Conservation (phyloP, 805 yeast genomes). For the Pichia sporocuriosa region DNA sequence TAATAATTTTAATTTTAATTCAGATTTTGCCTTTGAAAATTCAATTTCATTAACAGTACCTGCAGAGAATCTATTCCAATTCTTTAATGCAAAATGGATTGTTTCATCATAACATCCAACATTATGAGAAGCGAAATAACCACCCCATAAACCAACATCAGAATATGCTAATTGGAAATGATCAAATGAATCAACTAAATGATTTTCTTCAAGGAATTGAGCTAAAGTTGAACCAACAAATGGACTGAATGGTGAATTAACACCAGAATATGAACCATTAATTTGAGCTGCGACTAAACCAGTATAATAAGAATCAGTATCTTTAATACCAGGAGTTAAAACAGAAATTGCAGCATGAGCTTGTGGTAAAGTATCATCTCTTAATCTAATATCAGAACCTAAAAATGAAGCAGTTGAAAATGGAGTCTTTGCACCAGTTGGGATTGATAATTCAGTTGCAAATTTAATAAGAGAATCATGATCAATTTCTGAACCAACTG, state of each 20-base stretch:
- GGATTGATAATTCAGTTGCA: constrained; percentile 45
- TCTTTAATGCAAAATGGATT: constrained; percentile 73
- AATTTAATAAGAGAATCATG: constrained; percentile 67
- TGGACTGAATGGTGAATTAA: constrained; percentile 48
- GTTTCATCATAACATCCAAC: constrained; percentile 62
- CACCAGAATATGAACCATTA: constrained; percentile 48
- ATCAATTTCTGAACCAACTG: constrained; percentile 53
- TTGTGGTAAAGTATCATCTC: constrained; percentile 81
- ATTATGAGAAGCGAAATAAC: constrained; percentile 58
- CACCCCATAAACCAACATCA: constrained; percentile 82
- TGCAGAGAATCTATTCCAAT: constrained; percentile 80
- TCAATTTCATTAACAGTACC: constrained; percentile 67
- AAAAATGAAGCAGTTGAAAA: constrained; percentile 56
- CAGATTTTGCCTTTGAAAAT: constrained; percentile 69
- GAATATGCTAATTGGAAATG: constrained; percentile 71
- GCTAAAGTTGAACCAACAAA: constrained; percentile 65
- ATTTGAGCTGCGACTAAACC: constrained; percentile 68
- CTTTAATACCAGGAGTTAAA: constrained; percentile 52
- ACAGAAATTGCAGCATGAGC: constrained; percentile 76
- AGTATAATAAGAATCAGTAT: constrained; percentile 59
- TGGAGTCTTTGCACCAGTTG: constrained; percentile 45
- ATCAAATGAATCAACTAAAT: constrained; percentile 61
- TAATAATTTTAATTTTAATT: constrained; percentile 59
- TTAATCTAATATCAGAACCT: constrained; percentile 81
- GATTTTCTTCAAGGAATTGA: constrained; percentile 62